Base-by-base conservation (phyloP, 2,329 filamentous ascomycete species). In the Phyllosticta paracitricarpa region DNA sequence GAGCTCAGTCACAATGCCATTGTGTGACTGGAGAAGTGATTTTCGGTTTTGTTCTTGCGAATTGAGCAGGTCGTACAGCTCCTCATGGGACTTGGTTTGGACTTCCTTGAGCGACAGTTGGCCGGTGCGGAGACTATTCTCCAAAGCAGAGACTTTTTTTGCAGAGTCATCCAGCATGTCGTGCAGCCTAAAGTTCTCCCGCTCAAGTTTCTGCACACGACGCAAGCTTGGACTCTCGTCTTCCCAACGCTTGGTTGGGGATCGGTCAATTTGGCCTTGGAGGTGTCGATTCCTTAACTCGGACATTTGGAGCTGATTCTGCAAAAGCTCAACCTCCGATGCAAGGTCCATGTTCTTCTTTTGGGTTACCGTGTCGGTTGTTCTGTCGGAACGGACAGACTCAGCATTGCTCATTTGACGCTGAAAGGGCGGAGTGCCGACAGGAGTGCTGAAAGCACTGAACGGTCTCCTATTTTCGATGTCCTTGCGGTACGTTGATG, bases 251-350 rank as follows among this genome's bases (percentile, higher is more conserved):
- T 82, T 82, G 5, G 76, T 76, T 2, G 87, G 84, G 0, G 84
- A 86, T 55, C 89, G 84, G 51, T 93, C 89, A 52, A 97, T 78
- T 71, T 97, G 91, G 70, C 85, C 91, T 71, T 96, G 89, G 5
- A 97, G 83, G 69, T 97, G 92, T 35, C 89, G 86, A 74, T 96
- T 97, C 68, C 95, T 89, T 90, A 97, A 96, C 73, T 97, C 89
- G 4, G 89, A 87, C 72, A 97, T 84, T 70, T 97, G 93, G 58
- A 97, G 82, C 72, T 96, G 91, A 71, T 95, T 97, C 72, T 97
- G 93, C 26, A 96, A 81, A 73, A 96, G 87, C 72, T 97, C 93
- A 12, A 97, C 81, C 69, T 97, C 92, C 3, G 90, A 84, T 69
- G 92, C 94, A 63, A 96, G 79, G 71, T 97, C 93, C 86, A 95